A percentile compares a stretch with the other conserved stretches of the same genome.
Evolutionary conservation across 2,329 filamentous ascomycete genomes (phyloP).

Genomic region (Ascochyta clinopodiicola): DNA sequence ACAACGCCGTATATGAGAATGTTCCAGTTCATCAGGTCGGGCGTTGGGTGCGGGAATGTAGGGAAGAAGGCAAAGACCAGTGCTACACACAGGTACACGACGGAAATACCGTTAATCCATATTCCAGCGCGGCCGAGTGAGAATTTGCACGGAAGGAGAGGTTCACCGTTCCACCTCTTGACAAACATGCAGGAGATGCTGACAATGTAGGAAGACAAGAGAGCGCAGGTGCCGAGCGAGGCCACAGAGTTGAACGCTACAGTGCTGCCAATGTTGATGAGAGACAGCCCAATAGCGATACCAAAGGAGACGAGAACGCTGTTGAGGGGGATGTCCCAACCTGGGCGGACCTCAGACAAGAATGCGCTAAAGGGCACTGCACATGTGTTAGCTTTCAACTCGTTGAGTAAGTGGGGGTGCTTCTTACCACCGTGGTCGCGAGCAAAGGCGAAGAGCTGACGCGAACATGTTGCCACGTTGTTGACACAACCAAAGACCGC

Average conservation of each 20-base stretch:
- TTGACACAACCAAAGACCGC: slow-evolving; percentile 35
- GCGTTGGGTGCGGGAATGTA: slow-evolving; percentile 29
- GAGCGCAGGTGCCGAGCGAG: slow-evolving; percentile 29
- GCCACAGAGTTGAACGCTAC: slow-evolving; percentile 38
- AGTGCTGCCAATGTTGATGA: slow-evolving; percentile 59
- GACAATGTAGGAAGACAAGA: slow-evolving; percentile 42
- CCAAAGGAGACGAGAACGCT: slow-evolving; percentile 52
- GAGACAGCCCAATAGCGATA: slow-evolving; percentile 50
- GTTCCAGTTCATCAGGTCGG: slow-evolving; percentile 57
- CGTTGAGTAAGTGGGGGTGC: no score
- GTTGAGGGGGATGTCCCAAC: slow-evolving; percentile 50
- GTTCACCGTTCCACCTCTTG: slow-evolving; percentile 52
- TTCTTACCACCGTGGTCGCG: slow-evolving; percentile 31
- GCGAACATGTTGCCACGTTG: slow-evolving; percentile 37
- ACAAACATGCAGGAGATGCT: slow-evolving; percentile 56
- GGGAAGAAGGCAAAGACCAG: slow-evolving; percentile 58
- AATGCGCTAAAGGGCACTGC: slow-evolving; percentile 22
- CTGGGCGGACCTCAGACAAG: slow-evolving; percentile 24
- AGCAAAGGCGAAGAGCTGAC: slow-evolving; percentile 45
- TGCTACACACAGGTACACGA: slow-evolving; percentile 49
- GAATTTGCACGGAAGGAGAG: slow-evolving; percentile 54
- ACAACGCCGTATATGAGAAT: slow-evolving; percentile 55
- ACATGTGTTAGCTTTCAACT: slow-evolving; percentile 18
- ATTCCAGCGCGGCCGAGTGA: slow-evolving; percentile 54
- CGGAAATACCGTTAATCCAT: slow-evolving; percentile 51